phyloP scores from a whole-genome alignment of 192 early-diverging fungal genomes.

The Backusella westeae region DNA sequence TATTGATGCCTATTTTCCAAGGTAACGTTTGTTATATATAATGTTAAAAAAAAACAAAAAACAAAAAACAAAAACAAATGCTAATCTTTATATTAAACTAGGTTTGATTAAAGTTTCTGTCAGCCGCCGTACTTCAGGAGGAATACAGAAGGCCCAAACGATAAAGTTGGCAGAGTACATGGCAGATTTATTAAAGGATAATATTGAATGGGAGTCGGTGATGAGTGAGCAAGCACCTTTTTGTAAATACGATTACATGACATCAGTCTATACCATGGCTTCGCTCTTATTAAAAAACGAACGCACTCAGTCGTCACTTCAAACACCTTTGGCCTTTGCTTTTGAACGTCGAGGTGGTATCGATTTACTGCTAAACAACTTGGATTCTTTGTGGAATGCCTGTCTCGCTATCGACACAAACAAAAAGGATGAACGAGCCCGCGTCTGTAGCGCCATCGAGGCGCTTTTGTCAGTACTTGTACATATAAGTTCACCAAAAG shows the following conservation, averaged over 20 bases:
- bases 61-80: background rate
- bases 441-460: constrained; percentile 53
- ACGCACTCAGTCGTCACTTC: constrained; percentile 52
- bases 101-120: constrained; percentile 62
- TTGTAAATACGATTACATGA: constrained; percentile 55
- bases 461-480: constrained; percentile 61
- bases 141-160: constrained; percentile 43
- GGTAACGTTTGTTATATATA: background rate
- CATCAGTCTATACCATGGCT: constrained; percentile 49
- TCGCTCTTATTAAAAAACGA: constrained; percentile 62
- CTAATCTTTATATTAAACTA: background rate
- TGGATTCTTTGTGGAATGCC: constrained; percentile 50
- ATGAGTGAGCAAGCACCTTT: constrained; percentile 14
- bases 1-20: constrained; percentile 64
- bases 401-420: constrained; percentile 15
- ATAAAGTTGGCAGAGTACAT: constrained; percentile 61
- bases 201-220: constrained; percentile 39
- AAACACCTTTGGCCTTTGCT: constrained; percentile 59
- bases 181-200: constrained; percentile 49
- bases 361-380: constrained; percentile 43
- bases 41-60: background rate
- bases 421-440: constrained; percentile 35
- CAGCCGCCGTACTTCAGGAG: constrained; percentile 50
- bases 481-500: constrained; percentile 65
- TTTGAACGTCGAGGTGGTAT: constrained; percentile 60